Evolutionary conservation across 2,329 filamentous ascomycete genomes (phyloP), one percentile per base, ranked within the genome.

Genomic region (Paracorniculantispora psalliotae): DNA sequence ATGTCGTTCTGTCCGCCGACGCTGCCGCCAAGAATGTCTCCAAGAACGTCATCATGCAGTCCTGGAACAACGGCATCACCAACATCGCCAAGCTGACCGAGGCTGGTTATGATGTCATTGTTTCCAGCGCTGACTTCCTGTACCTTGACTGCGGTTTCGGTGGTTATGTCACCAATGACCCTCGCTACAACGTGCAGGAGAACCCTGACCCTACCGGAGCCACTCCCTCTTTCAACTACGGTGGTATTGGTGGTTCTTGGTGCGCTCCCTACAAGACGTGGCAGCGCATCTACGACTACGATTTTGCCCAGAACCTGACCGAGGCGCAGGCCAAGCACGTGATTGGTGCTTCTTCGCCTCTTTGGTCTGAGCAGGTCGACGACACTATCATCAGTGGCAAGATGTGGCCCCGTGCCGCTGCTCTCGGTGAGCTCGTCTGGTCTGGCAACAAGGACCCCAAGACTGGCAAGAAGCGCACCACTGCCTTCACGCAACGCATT

Each of bases 241-340:
- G 73, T n/a, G 81, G 76, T 47, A 62, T 58, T 23, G 81, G 81
- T 41, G 81, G 81, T 19, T 81, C 77, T n/a, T 84, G 81, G 81
- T 84, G 81, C 65, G 77, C 76, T 0, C 81, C 81, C 0, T 84
- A 83, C 74, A 84, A 84, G 68, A 82, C 79, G 21, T 84, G 80
- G 80, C 81, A 83, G 67, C 80, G 81, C 51, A 82, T 84, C 69
- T 84, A 84, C 70, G 74, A 81, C 73, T 83, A 78, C 67, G 81
- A 84, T 70, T 83, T 83, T 66, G 79, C 79, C 0, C 62, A 68
- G 48, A 77, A 77, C 63, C 74, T 83, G 8, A 79, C 78, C 1
- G 70, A 69, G 0, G 63, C 67, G 0, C 74, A 84, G 63, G 75
- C 76, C 39, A 69, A 73, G 50, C 81, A 80, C 57, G 66, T 84